These are phyloP conservation scores for Talaromyces sp. DNA, from an alignment of 2,329 filamentous ascomycete species.

Conservation along the genomic window DNA sequence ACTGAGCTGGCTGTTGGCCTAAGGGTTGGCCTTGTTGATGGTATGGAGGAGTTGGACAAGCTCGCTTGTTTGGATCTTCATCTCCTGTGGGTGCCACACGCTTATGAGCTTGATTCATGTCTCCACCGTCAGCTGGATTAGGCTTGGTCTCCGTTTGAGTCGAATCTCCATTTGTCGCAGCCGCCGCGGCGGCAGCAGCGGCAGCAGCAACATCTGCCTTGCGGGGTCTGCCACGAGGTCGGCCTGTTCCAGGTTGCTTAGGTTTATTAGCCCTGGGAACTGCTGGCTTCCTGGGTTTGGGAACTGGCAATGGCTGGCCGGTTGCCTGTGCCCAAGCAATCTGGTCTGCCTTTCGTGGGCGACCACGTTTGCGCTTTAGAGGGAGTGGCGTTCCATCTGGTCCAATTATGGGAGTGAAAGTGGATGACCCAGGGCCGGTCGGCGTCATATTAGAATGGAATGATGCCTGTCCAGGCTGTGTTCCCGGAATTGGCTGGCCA, in stretches of 20 bases:
- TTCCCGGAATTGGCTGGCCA: slow-evolving; percentile 17
- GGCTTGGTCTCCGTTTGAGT: slow-evolving; percentile 10
- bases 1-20: slow-evolving; percentile 8
- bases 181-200: slow-evolving; percentile 26
- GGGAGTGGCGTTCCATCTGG: slow-evolving; percentile 27
- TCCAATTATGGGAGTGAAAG: slow-evolving; percentile 20
- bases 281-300: slow-evolving; percentile 27
- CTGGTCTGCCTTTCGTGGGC: slow-evolving; percentile 34
- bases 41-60: slow-evolving; percentile 24
- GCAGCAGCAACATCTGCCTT: slow-evolving; percentile 35
- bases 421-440: slow-evolving; percentile 9
- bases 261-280: slow-evolving; percentile 18
- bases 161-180: slow-evolving; percentile 14
- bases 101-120: slow-evolving; percentile 13
- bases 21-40: slow-evolving; percentile 15
- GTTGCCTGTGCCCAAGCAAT: slow-evolving; percentile 26
- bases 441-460: slow-evolving; percentile 26
- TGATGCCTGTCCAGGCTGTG: slow-evolving; percentile 24
- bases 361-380: slow-evolving; percentile 33
- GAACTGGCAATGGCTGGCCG: slow-evolving; percentile 21
- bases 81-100: slow-evolving; percentile 10
- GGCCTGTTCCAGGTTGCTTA: slow-evolving; percentile 28
- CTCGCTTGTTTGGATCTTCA: slow-evolving; percentile 20
- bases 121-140: slow-evolving; percentile 8
- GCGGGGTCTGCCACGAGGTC: slow-evolving; percentile 37